Conservation (phyloP, 176 grass and related monocot species). For the Thinopyrum elongatum region DNA sequence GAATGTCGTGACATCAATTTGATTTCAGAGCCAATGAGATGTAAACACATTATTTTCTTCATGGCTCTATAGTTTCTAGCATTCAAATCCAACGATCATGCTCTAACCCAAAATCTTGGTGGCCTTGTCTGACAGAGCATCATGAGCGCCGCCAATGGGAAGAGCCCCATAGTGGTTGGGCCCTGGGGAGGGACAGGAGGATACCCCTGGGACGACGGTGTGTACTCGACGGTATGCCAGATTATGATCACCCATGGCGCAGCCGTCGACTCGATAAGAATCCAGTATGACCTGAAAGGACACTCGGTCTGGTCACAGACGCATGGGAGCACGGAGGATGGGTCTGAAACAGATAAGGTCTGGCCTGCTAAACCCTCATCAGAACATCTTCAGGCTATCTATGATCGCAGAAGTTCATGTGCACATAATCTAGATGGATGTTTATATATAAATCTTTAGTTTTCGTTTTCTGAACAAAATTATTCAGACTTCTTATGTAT, state of each 20-base stretch:
- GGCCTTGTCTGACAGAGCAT: constrained; percentile 38
- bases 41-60: not conserved
- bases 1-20: not conserved
- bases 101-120: not conserved
- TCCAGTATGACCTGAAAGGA: constrained; percentile 56
- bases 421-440: too few species aligned
- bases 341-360: constrained; percentile 50
- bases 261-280: constrained; percentile 60
- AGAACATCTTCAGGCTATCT: not conserved
- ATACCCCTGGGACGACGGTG: constrained; percentile 61
- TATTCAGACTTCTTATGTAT: too few species aligned
- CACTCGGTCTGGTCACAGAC: constrained; percentile 41
- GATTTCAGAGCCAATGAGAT: not conserved
- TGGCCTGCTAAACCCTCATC: constrained; percentile 23
- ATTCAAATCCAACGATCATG: not conserved
- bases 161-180: constrained; percentile 59
- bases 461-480: too few species aligned
- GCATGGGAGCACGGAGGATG: constrained; percentile 41
- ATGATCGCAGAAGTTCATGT: not conserved
- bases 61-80: not conserved
- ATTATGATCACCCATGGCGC: constrained; percentile 63
- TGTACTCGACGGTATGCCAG: constrained; percentile 59
- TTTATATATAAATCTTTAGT: too few species aligned
- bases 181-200: constrained; percentile 84
- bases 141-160: constrained; percentile 33